Base-by-base conservation (phyloP, 495 filamentous ascomycete species). In the Penicillium goetzii region DNA sequence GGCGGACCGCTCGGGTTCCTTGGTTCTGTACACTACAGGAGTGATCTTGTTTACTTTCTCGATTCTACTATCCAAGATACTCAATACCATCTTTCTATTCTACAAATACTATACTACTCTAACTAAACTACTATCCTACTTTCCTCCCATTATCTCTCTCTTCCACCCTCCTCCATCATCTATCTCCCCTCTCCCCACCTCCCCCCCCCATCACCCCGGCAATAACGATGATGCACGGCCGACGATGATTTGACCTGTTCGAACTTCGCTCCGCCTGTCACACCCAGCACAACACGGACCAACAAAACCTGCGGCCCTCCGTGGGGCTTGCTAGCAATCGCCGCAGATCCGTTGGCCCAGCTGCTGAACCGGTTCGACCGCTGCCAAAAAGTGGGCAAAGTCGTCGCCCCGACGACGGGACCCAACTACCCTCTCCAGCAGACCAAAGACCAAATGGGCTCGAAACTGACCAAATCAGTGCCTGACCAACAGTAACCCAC, bases 331-430 rank as follows among this genome's bases (percentile, higher is more conserved):
- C 45, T 25, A 9, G 56, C 43, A 47, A 47, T 47, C 43, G 43
- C 43, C 43, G 43, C 8, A 7, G 25, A 58, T 58, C 28, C 63
- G 55, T 60, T 43, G 58, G 52, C 56, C 57, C 53, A 62, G 62
- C 25, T 49, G 45, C 59, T 28, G 56, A 55, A 59, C 60, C 41
- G 38, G 63, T 56, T 61, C 62, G 36, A 43, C 50, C 26, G 25
- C 12, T 8, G 14, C 25, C 5, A 28, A 17, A 17, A 26, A 51
- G 47, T 51, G 47, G 47, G 47, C 23, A 51, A 30, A 26, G 14
- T 28, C 53, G 69, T 72, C 69, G 62, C 65, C 69, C 63, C 38
- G 72, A 68, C 69, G 72, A 72, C 71, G 59, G 21, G 10, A 5
- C 4, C 12, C 28, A n/a, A n/a, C 30, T 54, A 28, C 21, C n/a